These are phyloP conservation scores for Tolypocladium sp. DNA, from an alignment of 2,329 filamentous ascomycete genomes.

Conservation along the genomic window DNA sequence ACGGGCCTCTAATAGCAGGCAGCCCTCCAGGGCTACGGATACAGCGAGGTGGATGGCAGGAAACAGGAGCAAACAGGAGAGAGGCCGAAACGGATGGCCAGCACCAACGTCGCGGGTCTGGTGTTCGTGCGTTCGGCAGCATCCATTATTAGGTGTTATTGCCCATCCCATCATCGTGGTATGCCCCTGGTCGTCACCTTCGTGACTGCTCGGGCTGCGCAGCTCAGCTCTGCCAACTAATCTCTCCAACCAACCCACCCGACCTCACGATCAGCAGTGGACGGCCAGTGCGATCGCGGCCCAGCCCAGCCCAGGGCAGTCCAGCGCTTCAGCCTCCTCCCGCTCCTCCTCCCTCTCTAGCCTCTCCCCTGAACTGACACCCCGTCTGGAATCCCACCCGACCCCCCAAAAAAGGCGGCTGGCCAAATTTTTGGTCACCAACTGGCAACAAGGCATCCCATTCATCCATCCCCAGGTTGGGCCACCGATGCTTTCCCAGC, in stretches of 20 bases:
- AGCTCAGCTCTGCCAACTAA: background rate
- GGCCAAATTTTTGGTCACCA: slow-evolving; percentile 17
- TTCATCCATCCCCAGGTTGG: slow-evolving; percentile 13
- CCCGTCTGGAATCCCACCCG: slow-evolving; percentile 5
- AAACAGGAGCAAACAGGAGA: background rate
- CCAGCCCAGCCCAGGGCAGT: background rate
- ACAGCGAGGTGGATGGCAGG: background rate
- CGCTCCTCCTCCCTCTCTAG: background rate
- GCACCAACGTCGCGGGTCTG: background rate
- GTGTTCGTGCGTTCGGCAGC: background rate
- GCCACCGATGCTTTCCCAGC: slow-evolving; percentile 34
- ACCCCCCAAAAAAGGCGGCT: slow-evolving; percentile 22
- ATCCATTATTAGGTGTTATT: too few relatives aligned
- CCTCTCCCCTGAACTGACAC: slow-evolving; percentile 4
- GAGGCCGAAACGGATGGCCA: background rate
- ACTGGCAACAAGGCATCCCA: background rate
- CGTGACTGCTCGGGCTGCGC: background rate
- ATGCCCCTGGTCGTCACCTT: too few relatives aligned
- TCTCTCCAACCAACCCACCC: background rate
- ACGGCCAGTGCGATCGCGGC: background rate
- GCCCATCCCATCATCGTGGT: too few relatives aligned
- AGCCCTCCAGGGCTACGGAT: background rate
- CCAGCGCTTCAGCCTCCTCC: background rate
- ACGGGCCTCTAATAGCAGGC: background rate
- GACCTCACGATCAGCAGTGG: background rate